A percentile compares a stretch with the other conserved stretches of the same genome.
phyloP scores from a whole-genome alignment of 164 flowering plant genomes.

The Vitis amurensis region DNA sequence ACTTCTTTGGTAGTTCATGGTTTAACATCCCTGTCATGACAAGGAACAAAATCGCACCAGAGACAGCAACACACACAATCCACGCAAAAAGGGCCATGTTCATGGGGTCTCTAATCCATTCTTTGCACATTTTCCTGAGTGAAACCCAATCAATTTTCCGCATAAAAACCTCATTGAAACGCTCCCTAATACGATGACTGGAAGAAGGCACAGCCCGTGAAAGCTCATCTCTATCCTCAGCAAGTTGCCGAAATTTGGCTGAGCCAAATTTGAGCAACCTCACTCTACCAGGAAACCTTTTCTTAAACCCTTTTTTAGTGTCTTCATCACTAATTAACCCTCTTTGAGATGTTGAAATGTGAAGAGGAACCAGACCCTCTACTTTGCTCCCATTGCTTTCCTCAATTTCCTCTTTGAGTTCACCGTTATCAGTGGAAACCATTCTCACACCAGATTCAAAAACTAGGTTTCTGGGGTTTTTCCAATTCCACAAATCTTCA shows the following conservation, averaged over 20 bases:
- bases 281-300: conserved; percentile 12
- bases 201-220: conserved; percentile 61
- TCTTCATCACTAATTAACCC: background rate
- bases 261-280: conserved; percentile 42
- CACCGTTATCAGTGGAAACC: conserved; percentile 30
- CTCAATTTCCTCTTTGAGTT: conserved; percentile 17
- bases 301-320: background rate
- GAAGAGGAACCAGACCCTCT: conserved; percentile 19
- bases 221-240: conserved; percentile 54
- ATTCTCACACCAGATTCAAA: conserved; percentile 12
- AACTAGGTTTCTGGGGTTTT: background rate
- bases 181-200: conserved; percentile 38
- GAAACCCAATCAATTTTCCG: conserved; percentile 59
- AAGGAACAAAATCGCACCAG: conserved; percentile 80
- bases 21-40: conserved; percentile 93
- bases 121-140: conserved; percentile 44
- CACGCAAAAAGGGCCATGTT: conserved; percentile 80
- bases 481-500: too few species aligned
- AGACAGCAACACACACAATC: conserved; percentile 69
- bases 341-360: conserved; percentile 30
- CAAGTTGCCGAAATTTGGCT: conserved; percentile 51
- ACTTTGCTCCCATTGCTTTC: conserved; percentile 19
- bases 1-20: conserved; percentile 51
- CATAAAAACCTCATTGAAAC: conserved; percentile 36
- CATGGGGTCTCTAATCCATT: conserved; percentile 79